Evolutionary conservation across 768 basidiomycete genomes (phyloP), one percentile per base, ranked within the genome.

Genomic region (Auricularia sp.): DNA sequence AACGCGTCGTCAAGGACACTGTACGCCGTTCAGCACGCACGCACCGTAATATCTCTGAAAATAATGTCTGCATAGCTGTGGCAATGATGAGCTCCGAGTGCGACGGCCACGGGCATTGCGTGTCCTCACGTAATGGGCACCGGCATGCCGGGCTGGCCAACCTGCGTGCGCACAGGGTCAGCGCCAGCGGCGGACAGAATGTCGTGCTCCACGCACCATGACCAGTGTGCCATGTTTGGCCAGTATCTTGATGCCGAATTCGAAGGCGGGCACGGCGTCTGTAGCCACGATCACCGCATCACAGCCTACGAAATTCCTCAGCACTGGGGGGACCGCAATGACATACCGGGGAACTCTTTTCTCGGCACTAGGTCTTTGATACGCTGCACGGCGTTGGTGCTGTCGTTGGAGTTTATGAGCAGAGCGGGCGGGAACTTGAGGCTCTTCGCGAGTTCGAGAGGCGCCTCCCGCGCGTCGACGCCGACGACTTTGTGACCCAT

Each of bases 401-500:
- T 54, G 60, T 39, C 3, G 64, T 67, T 3, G 67, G 0, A 61
- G 47, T 67, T 53, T 39, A 69, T 67, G 21, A 60, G 21, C 6
- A 69, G 62, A 33, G 66, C 68, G 10, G 68, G 67, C 2, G 54
- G 34, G 36, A 61, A 62, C 43, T 68, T 68, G n/a, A 68, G 60
- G 16, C 39, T 44, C 35, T 61, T 64, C 18, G 61, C 63, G 10
- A 69, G 66, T 21, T 69, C 66, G 36, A 68, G 62, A 35, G 68
- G 68, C 39, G 68, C 65, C 14, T 51, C 36, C 14, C 68, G 44
- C 34, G 67, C 62, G 53, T 69, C 68, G 1, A 69, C 29, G 3
- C 63, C 68, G 35, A 69, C 68, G 11, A 66, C 64, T 44, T 64
- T 65, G 51, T 66, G 64, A 7, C 68, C 68, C 67, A 68, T 64